Evolutionary conservation across 169 alveolate species (phyloP), one percentile per base, ranked within the genome.

Genomic region (Plasmodium inui): DNA sequence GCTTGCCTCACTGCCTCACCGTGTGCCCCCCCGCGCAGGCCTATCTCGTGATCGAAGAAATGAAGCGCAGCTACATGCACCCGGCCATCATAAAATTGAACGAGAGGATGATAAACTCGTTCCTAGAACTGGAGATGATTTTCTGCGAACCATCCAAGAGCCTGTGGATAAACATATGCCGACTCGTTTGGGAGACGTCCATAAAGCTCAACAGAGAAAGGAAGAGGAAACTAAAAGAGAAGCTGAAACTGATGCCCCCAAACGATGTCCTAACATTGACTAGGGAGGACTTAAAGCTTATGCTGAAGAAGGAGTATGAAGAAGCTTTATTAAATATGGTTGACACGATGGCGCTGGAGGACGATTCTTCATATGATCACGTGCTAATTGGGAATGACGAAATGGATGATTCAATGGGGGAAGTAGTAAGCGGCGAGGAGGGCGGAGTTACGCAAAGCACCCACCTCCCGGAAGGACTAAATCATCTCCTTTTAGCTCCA

Each of bases 31-130:
- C 32, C 82, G 26, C 22, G 17, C 92, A 97, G 98, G 96, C 97
- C n/a, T 95, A 94, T 71, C 80, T 97, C 7, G 98, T 97, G 4
- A 61, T 97, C 44, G 98, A 97, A 95, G 98, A 97, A 94, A 97
- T 97, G 98, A 97, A 97, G 95, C 74, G 91, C 88, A 94, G 97
- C 5, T 84, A 83, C 46, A 95, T 96, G 92, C 97, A 96, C 76
- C 98, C 98, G 9, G 95, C 97, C 32, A 95, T 97, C 12, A 93
- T 97, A 14, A 95, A 97, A 34, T 93, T 97, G 93, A 97, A 97
- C 74, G 95, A 96, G 96, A 44, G 93, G 32, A 92, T 96, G 76
- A 93, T 96, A 84, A 96, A 96, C 92, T 96, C 97, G 14, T 96
- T 94, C 89, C 89, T 96, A 78, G 98, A 96, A 90, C 92, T 96